Base-by-base conservation (phyloP, 2,329 filamentous ascomycete species). In the Paraphoma chrysanthemicola region DNA sequence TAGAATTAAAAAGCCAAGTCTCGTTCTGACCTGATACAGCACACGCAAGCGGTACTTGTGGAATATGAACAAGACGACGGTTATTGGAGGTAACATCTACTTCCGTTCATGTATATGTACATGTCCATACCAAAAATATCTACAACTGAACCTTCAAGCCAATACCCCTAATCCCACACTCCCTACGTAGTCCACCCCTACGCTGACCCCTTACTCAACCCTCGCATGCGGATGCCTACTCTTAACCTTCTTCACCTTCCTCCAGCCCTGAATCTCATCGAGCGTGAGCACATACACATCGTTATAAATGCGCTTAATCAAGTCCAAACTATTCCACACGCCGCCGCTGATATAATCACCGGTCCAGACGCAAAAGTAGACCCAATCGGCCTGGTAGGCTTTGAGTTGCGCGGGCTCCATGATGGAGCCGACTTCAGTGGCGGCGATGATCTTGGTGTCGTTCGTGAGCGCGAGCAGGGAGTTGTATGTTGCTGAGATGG, bases 371-470 rank as follows among this genome's bases (percentile, higher is more conserved):
- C 73, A 74, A 56, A 83, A 83, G 69, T 78, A 83, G 33, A 78
- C 70, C 81, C 81, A 83, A 58, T 83, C 76, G 0, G 80, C 77
- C 60, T 78, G 73, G 58, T 82, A 83, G 4, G 78, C 77, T 58
- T 77, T 70, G 3, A 83, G 66, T 41, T 74, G 69, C 1, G 69
- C 68, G 0, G 79, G 79, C n/a, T 78, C 73, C 47, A 81, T 81
- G 2, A 81, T 77, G 11, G 77, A 76, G 10, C 82, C 82, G 0
- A 83, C 78, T 61, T 84, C 82, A 5, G 80, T 66, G 0, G 81
- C 79, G 0, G 80, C 80, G 33, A 82, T 78, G 51, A 84, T 74
- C 72, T 83, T 83, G 47, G 74, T 80, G 56, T 82, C 80, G 2
- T 72, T 61, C 0, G 78, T 79, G 4, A 83, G 73, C 0, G 72